Evolutionary conservation across 768 basidiomycete species (phyloP).

Genomic region (Gelatoporia subvermispora): DNA sequence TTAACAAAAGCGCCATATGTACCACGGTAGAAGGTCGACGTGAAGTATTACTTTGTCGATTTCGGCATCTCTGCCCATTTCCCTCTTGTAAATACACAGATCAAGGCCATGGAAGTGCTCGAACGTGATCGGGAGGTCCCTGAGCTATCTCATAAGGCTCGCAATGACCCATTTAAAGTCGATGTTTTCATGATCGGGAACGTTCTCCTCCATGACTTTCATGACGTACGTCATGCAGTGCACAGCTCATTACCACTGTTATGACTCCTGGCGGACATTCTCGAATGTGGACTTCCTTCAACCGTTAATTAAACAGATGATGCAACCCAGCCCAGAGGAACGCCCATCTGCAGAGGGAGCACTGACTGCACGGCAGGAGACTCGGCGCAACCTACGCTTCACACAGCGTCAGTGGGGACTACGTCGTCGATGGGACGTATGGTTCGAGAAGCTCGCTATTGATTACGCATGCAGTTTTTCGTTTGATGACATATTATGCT

Average conservation of each 20-base stretch:
- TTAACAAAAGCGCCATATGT: neutral
- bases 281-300: conserved; percentile 7
- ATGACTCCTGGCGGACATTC: conserved; percentile 1
- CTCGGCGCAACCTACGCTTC: too few relatives aligned
- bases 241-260: neutral
- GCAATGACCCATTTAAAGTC: conserved; percentile 22
- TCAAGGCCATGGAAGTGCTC: conserved; percentile 7
- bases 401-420: too few relatives aligned
- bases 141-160: conserved; percentile 9
- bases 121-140: conserved; percentile 16
- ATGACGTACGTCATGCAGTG: conserved; percentile 9
- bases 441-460: too few relatives aligned
- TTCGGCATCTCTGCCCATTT: conserved; percentile 20
- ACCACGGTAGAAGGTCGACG: conserved; percentile 1
- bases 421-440: too few relatives aligned
- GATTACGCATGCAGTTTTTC: too few relatives aligned
- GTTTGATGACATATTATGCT: too few relatives aligned
- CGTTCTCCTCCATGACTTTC: conserved; percentile 5
- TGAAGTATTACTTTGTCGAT: conserved; percentile 15
- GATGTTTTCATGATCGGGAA: conserved; percentile 21
- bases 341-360: conserved; percentile 8
- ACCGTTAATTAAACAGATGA: conserved; percentile 12
- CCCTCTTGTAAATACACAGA: neutral
- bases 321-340: neutral
- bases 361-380: conserved; percentile 1